Percentiles rank a stretch among this genome's conserved stretches.
phyloP scores from a whole-genome alignment of 495 filamentous ascomycete genomes.

The Penicillium coffeae region DNA sequence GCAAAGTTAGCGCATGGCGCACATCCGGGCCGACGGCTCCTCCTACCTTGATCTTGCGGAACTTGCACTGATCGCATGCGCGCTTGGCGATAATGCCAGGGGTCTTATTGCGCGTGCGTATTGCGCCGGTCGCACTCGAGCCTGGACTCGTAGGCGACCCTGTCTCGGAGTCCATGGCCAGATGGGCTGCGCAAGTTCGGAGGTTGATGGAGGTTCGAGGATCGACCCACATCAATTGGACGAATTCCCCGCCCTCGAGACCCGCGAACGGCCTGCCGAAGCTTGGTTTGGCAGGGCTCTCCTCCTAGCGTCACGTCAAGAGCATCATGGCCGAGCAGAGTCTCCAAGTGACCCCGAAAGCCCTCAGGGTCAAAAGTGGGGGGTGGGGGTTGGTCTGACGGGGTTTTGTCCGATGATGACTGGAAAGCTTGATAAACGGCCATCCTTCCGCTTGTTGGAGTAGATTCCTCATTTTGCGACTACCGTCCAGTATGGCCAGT shows the following conservation, averaged over 20 bases:
- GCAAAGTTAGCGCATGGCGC: too few relatives aligned
- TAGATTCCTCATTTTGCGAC: too few relatives aligned
- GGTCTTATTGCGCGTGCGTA: slow-evolving; percentile 28
- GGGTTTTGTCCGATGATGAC: too few relatives aligned
- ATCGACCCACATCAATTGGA: slow-evolving; percentile 10
- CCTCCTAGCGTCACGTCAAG: too few relatives aligned
- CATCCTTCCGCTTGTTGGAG: too few relatives aligned
- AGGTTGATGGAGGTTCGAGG: slow-evolving; percentile 9
- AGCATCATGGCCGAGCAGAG: too few relatives aligned
- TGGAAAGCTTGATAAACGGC: too few relatives aligned
- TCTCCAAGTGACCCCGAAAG: too few relatives aligned
- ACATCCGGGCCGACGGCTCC: too few relatives aligned
- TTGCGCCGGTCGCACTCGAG: slow-evolving; percentile 17
- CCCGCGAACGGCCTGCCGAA: slow-evolving; percentile 4
- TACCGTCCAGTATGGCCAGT: not conserved
- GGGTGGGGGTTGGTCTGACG: too few relatives aligned
- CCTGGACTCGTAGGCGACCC: slow-evolving; percentile 13
- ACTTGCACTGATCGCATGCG: slow-evolving; percentile 43
- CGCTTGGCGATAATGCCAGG: slow-evolving; percentile 29
- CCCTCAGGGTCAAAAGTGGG: too few relatives aligned
- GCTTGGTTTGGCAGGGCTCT: too few relatives aligned
- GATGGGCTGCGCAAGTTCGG: slow-evolving; percentile 9
- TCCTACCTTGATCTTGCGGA: slow-evolving; percentile 42
- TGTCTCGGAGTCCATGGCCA: slow-evolving; percentile 20
- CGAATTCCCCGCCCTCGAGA: slow-evolving; percentile 4